Evolutionary conservation across 495 filamentous ascomycete species (phyloP), one percentile per base, ranked within the genome.

Genomic region (Jackrogersella minutella): DNA sequence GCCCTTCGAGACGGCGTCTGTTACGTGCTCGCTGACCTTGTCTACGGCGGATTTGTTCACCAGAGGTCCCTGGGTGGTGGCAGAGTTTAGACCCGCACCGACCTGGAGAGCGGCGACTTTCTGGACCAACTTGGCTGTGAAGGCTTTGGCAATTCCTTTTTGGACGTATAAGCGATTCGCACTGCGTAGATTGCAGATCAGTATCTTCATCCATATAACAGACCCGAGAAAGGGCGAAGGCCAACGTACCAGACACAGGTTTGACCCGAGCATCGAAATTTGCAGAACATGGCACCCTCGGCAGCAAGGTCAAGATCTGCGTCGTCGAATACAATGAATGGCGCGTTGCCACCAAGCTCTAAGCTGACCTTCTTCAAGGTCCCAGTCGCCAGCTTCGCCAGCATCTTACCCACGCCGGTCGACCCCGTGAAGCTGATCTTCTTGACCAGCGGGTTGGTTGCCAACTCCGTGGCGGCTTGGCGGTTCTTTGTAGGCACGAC

Each of bases 301-400:
- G 95, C 87, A 17, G 90, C 90, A 31, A 78, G 81, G 10, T 90
- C 87, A 11, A 92, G 69, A 59, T 91, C 83, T 1, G 87, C 86
- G 62, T 91, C 90, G 0, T 86, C 83, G 46, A 90, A 84, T 30
- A 92, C 76, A 55, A 92, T 77, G 34, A 85, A 74, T 0, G 90
- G 88, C 34, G 82, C 87, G 76, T 91, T 92, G 14, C 90, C 90
- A 34, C 90, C 90, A 5, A 92, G 82, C 71, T 93, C 90, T 81
- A 92, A 86, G 10, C 88, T 91, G 26, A 90, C 85, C 68, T 87
- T 89, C 69, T 86, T 88, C 49, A 87, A 66, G 52, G 85, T 86
- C 1, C 69, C 76, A 31, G 74, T 70, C 0, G 80, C 76, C 1
- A 84, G 76, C 53, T 64, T 57, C 59, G 76, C 68, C 36, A 77